Percentiles rank a stretch among this genome's conserved stretches.
Conservation (phyloP, 768 basidiomycete genomes). For the Rhodotorula graminis region DNA sequence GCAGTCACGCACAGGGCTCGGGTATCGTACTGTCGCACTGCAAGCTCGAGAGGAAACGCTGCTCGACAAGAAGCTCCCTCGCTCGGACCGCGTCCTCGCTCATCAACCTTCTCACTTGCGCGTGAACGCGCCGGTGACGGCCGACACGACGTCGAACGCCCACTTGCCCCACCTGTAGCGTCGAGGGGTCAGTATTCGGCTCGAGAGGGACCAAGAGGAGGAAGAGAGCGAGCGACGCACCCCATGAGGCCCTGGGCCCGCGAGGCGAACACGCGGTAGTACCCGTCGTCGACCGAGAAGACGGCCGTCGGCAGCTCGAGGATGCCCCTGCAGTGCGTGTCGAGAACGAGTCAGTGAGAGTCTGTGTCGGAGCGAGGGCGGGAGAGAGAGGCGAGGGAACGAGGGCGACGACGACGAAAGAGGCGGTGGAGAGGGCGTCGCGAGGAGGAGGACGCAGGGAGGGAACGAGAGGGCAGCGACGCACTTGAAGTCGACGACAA, state of each 20-base stretch:
- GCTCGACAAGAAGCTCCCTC: too few relatives aligned
- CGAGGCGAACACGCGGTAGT: constrained; percentile 10
- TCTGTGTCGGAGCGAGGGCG: too few relatives aligned
- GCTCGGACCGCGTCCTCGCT: too few relatives aligned
- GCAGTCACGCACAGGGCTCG: too few relatives aligned
- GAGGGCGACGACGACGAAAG: constrained; percentile 2
- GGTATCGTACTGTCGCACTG: too few relatives aligned
- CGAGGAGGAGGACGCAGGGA: too few relatives aligned
- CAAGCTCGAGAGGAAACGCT: too few relatives aligned
- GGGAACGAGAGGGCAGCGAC: not conserved
- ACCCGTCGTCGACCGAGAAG: not conserved
- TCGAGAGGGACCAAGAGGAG: not conserved
- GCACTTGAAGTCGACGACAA: constrained; percentile 26
- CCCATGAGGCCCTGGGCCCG: not conserved
- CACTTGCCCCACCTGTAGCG: not conserved
- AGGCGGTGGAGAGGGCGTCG: not conserved
- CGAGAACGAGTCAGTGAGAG: not conserved
- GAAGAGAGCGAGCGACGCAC: not conserved
- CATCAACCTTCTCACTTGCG: not conserved
- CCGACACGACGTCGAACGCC: not conserved
- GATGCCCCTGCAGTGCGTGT: constrained; percentile 16
- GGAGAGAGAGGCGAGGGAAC: not conserved
- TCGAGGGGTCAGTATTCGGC: not conserved
- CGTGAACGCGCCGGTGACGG: not conserved
- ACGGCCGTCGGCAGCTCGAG: constrained; percentile 9